These are phyloP conservation scores for Prasinococcaceae sp. DNA, from an alignment of 139 green algal genomes.

Conservation along the genomic window DNA sequence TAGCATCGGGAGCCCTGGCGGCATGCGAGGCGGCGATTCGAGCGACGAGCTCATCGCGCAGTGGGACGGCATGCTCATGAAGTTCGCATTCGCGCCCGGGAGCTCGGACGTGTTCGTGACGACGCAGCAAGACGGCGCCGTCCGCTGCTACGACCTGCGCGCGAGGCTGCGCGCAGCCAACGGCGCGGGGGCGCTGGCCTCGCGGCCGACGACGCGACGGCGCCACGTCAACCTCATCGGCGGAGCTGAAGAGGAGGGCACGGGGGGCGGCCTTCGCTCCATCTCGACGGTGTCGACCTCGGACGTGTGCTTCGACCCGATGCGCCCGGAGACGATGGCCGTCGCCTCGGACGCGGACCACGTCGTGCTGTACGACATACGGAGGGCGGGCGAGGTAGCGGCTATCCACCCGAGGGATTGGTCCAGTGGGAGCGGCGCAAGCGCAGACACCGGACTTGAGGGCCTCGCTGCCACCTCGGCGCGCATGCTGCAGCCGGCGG, in stretches of 20 bases:
- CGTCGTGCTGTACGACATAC: neutral
- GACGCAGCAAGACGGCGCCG: slow-evolving; percentile 6
- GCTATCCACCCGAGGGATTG: neutral
- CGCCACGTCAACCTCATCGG: slow-evolving; percentile 1
- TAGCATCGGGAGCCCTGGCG: neutral
- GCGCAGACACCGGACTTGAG: neutral
- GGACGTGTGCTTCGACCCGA: neutral
- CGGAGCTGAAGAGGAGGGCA: neutral
- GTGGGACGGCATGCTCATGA: slow-evolving; percentile 7
- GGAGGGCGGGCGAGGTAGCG: neutral
- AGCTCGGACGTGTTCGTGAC: slow-evolving; percentile 1
- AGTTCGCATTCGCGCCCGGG: slow-evolving; percentile 1
- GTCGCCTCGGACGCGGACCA: neutral
- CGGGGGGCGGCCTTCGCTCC: slow-evolving; percentile 1
- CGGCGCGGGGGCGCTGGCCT: neutral
- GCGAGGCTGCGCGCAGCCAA: neutral
- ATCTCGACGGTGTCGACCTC: slow-evolving; percentile 5
- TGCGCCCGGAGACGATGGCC: neutral
- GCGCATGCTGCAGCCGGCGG: neutral
- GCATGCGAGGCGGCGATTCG: neutral
- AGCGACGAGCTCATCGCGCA: neutral
- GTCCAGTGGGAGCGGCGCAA: neutral
- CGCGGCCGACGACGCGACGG: neutral
- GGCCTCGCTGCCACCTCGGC: neutral
- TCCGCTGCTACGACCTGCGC: slow-evolving; percentile 5